Base-by-base conservation (phyloP, 805 yeast genomes). In the Candida fluviatilis region DNA sequence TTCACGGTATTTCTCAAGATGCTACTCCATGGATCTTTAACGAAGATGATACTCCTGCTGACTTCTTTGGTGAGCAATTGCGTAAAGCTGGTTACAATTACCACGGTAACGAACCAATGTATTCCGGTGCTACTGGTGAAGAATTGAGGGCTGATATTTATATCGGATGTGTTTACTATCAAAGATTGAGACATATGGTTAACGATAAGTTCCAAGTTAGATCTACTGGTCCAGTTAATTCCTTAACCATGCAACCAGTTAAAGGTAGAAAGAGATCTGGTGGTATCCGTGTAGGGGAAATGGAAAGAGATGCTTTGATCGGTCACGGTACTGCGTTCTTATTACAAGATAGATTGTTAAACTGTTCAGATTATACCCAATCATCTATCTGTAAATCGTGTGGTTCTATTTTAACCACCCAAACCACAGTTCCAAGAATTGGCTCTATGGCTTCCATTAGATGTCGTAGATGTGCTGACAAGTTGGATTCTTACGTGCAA, bases 281-380 rank as follows among this genome's bases (percentile, higher is more conserved):
- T 68, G 99, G 99, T 84, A 93, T 93, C 52, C 95, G 99, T 76
- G 95, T 93, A 28, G 99, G 99, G 63, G 99, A 93, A 66, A 93
- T 93, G 99, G 99, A 93, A 69, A 85, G 99, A 70, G 99, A 93
- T 76, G 99, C 99, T 2, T 73, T 93, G 54, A 89, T 93, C 62
- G 99, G 98, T 42, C 99, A 93, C 58, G 99, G 99, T 66, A 84
- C 99, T 5, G 89, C 99, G 1, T 93, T 78, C 79, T 68, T 93
- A 53, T 71, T 93, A 50, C 98, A 91, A 64, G 99, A 93, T 62
- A 82, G 99, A 66, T 72, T 93, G 57, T 74, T 93, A 59, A 93
- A 93, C 67, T 89, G 96, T 58, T 85, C 95, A 5, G 99, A 93
- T 63, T 93, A 93, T 69, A 80, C 98, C 0, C 96, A 90, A 59